Evolutionary conservation across 2,329 filamentous ascomycete species (phyloP), one percentile per base, ranked within the genome.

Genomic region (Gliomastix tumulicola): DNA sequence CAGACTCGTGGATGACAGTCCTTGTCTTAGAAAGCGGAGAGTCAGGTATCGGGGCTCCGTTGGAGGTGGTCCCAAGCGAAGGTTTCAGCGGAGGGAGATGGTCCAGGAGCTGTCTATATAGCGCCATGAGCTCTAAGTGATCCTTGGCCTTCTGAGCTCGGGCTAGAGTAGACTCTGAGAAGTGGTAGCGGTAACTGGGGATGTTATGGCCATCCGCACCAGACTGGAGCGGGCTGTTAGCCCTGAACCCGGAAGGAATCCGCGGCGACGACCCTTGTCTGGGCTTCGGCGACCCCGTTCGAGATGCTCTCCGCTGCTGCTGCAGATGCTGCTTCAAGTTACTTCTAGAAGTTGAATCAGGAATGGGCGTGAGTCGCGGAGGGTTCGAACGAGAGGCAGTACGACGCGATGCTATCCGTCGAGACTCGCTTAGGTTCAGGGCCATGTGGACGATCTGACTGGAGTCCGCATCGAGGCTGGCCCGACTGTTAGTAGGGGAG

Each of bases 361-460:
- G 68, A 4, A 76, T 50, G 5, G 75, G 73, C 5, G 67, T 64
- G 37, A 72, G 63, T 28, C 62, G 66, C 32, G 66, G 74, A 21
- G 62, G 75, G 23, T 63, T 65, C 38, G 57, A 73, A 53, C 54
- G 76, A 38, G 51, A 76, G 46, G 59, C 71, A 56, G 55, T 79
- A 58, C 65, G 73, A 59, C 67, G 75, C 57, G 64, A 77, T 42
- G 68, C 84, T 60, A 71, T 71, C 52, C 78, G 77, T 45, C 79
- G 77, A 51, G 82, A 86, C 58, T 96, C 88, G 63, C 85, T 94
- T 34, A 97, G 62, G 45, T 83, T 92, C 48, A 97, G 63, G 2
- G 90, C 90, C 75, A 97, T 85, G 51, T 88, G 88, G 30, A 97
- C 88, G 44, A 97, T 94, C 57, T 95, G 86, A 5, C 83, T 78